Evolutionary conservation across 2,329 filamentous ascomycete species (phyloP), one percentile per base, ranked within the genome.

Genomic region (Aureobasidium sp.): DNA sequence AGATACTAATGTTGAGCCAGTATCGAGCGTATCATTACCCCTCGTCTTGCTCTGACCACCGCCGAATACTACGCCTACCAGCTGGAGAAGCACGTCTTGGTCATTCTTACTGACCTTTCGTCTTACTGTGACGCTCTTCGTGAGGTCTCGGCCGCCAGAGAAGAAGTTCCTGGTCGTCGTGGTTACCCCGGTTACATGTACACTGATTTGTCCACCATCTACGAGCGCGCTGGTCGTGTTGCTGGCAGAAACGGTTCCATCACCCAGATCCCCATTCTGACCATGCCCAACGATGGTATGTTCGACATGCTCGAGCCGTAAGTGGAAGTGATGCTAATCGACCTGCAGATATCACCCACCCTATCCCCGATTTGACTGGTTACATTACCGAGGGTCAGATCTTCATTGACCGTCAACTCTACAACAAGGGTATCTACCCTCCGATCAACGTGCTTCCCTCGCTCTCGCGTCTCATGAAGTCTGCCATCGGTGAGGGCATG

Each of bases 111-210:
- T 61, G 94, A 99, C 84, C 80, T 99, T 70, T 94, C 94, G 1
- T 91, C 94, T 55, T 99, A 99, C 84, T 99, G 95, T 77, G 94
- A 99, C 77, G 95, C 94, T 68, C 88, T 99, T 67, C 94, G 94
- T 85, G 94, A 99, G 79, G 94, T 99, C 56, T 99, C 94, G 15
- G 93, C 94, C 61, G 94, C 94, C 59, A 87, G 94, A 80, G 94
- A 99, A 84, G 94, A 99, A 87, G 94, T 99, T 47, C 94, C 94
- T 44, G 94, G 94, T 83, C 93, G 94, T 77, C 93, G 94, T 87
- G 94, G 94, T 84, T 99, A 94, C 82, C 94, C 94, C 60, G 94
- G 94, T 90, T 99, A 99, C 84, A 99, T 99, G 94, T 99, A 99
- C 83, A 99, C 94, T 69, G 95, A 99, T 86, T 89, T 99, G 87